These are phyloP conservation scores for Neurospora crassa DNA, from an alignment of 2,329 filamentous ascomycete genomes.

Conservation along the genomic window DNA sequence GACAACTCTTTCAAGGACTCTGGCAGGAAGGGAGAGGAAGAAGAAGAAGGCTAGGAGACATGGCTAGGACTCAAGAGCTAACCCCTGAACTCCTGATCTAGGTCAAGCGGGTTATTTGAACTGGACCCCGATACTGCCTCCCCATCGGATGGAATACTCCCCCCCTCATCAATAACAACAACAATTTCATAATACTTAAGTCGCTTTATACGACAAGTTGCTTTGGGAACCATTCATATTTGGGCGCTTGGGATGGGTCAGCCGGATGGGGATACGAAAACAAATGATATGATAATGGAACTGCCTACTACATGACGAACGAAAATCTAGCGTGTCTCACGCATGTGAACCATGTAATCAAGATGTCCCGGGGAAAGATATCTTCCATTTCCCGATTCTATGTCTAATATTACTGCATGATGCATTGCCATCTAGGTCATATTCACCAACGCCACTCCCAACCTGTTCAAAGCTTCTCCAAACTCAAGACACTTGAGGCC, in stretches of 20 bases:
- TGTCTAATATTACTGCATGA: constrained; percentile 7
- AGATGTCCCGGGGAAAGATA: background rate
- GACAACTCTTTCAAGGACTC: constrained; percentile 41
- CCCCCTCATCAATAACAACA: background rate
- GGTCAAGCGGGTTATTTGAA: constrained; percentile 21
- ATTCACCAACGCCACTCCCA: constrained; percentile 2
- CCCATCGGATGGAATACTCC: background rate
- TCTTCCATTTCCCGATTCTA: background rate
- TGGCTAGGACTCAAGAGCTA: background rate
- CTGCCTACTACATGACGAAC: background rate
- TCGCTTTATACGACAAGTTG: background rate
- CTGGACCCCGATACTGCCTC: background rate
- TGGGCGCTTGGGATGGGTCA: background rate
- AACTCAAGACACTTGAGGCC: background rate
- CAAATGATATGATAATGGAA: constrained; percentile 1
- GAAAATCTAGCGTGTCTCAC: background rate
- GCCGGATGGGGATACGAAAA: background rate
- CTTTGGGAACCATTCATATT: background rate
- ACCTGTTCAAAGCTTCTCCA: background rate
- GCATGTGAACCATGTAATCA: background rate
- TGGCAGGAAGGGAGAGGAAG: background rate
- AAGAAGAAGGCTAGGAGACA: background rate
- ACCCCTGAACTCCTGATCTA: constrained; percentile 1
- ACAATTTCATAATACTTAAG: constrained; percentile 3
- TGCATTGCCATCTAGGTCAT: background rate